Conservation (phyloP, 805 yeast species). For the Huiozyma naganishii region DNA sequence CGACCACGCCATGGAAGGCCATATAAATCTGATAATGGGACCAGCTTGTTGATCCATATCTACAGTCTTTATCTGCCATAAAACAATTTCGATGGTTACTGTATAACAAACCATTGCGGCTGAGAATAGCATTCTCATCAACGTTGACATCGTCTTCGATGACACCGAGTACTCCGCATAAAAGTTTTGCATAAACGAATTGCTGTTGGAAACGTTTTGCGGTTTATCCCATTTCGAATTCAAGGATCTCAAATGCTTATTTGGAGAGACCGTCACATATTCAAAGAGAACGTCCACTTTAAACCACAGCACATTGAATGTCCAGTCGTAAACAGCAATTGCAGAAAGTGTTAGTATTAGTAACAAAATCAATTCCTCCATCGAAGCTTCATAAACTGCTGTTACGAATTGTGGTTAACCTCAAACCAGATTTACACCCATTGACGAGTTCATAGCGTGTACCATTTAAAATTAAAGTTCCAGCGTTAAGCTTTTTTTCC, state of each 20-base stretch:
- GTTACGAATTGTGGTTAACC: no score
- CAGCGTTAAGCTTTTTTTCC: no score
- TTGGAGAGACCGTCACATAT: constrained; percentile 7
- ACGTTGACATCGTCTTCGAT: constrained; percentile 12
- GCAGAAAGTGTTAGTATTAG: constrained; percentile 4
- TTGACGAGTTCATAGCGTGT: no score
- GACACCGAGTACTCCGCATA: constrained; percentile 24
- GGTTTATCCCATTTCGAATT: constrained; percentile 7
- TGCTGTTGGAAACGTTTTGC: constrained; percentile 3
- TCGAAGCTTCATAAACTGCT: not conserved
- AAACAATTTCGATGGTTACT: constrained; percentile 23
- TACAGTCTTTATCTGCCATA: constrained; percentile 24
- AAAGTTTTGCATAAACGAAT: constrained; percentile 19
- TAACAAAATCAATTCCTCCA: constrained; percentile 8
- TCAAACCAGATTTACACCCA: no score
- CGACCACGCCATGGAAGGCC: constrained; percentile 20
- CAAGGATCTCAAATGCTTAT: constrained; percentile 1
- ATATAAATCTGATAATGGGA: constrained; percentile 14
- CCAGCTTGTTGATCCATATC: constrained; percentile 12
- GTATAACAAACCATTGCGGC: constrained; percentile 20
- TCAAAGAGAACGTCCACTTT: constrained; percentile 17
- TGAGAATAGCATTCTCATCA: constrained; percentile 18
- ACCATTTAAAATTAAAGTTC: no score
- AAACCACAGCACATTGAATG: constrained; percentile 15
- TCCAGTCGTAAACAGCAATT: constrained; percentile 9